These are phyloP conservation scores for Cornus florida DNA, from an alignment of 148 eudicot species.

Conservation along the genomic window DNA sequence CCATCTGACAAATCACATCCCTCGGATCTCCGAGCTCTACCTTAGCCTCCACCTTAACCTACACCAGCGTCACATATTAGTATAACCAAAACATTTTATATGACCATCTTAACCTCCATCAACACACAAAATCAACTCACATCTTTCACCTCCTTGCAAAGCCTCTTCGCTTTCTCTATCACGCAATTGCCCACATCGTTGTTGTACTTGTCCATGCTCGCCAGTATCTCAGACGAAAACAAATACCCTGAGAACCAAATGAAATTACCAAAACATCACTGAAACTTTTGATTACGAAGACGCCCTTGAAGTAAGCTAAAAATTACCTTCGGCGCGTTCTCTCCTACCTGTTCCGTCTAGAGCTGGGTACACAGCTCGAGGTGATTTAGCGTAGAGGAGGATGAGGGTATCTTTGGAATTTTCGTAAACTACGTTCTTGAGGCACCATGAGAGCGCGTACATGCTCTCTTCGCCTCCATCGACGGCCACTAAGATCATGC, in stretches of 20 bases:
- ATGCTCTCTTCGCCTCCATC: constrained; percentile 68
- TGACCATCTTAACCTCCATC: not conserved
- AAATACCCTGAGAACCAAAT: constrained; percentile 39
- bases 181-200: constrained; percentile 53
- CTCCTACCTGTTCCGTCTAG: constrained; percentile 50
- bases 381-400: constrained; percentile 50
- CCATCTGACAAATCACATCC: constrained; percentile 57
- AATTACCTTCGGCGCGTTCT: not conserved
- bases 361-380: constrained; percentile 33
- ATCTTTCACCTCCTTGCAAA: constrained; percentile 41
- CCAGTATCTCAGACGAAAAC: constrained; percentile 44
- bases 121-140: constrained; percentile 22
- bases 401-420: constrained; percentile 36
- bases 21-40: constrained; percentile 67
- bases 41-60: constrained; percentile 62
- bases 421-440: constrained; percentile 37
- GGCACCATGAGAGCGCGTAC: constrained; percentile 69
- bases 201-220: constrained; percentile 56
- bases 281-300: not conserved
- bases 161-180: constrained; percentile 52
- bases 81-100: not conserved
- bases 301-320: not conserved
- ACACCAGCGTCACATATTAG: not conserved
- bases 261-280: not conserved
- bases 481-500: constrained; percentile 58